These are phyloP conservation scores for Colletotrichum tropicicola DNA, from an alignment of 2,329 filamentous ascomycete genomes.

Conservation along the genomic window DNA sequence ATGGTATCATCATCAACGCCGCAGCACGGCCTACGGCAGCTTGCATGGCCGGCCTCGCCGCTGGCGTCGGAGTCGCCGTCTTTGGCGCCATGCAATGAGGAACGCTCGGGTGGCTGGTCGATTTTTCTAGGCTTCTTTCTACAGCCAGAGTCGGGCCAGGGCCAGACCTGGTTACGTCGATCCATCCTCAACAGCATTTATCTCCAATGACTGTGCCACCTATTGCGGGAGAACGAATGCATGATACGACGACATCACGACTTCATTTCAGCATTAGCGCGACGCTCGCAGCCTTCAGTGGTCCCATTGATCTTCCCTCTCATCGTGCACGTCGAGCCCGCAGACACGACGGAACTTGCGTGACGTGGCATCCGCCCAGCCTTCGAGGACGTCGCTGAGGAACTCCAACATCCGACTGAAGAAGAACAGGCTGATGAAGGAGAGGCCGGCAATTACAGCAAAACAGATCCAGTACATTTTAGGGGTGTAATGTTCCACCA, in stretches of 20 bases:
- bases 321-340: neutral
- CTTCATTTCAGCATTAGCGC: neutral
- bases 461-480: conserved; percentile 76
- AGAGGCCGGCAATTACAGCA: conserved; percentile 67
- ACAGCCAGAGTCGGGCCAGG: no score
- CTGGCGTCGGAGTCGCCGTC: conserved; percentile 25
- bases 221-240: no score
- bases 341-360: neutral
- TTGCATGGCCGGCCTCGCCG: conserved; percentile 24
- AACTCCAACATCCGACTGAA: conserved; percentile 56
- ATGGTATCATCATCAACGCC: conserved; percentile 31
- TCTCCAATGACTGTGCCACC: no score
- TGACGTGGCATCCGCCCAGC: conserved; percentile 34
- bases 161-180: no score
- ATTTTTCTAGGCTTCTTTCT: no score
- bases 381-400: conserved; percentile 54
- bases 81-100: conserved; percentile 24
- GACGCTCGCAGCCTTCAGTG: neutral
- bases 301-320: conserved; percentile 5
- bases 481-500: conserved; percentile 65
- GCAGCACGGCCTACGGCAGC: conserved; percentile 23
- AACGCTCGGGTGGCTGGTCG: no score
- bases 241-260: neutral
- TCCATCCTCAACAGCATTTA: no score
- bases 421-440: conserved; percentile 66